A percentile compares a stretch with the other conserved stretches of the same genome.
Evolutionary conservation across 2,329 filamentous ascomycete genomes (phyloP).

Genomic region (Domatiomyces catenatus): DNA sequence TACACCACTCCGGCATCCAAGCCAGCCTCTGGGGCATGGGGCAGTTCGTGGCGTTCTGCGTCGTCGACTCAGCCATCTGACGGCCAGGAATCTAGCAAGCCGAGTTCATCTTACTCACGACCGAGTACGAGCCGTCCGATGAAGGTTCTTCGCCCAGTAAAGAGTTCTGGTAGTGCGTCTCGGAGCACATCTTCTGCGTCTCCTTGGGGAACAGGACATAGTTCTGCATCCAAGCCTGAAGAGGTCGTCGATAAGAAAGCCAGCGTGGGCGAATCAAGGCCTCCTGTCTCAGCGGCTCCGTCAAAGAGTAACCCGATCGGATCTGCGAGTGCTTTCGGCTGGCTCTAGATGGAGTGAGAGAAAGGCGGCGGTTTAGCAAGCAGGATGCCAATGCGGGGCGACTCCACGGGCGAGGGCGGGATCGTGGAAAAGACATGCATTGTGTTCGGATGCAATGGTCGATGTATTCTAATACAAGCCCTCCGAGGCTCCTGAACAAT

Average conservation of each 20-base stretch:
- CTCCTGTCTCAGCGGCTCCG: conserved; percentile 11
- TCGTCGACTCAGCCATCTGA: conserved; percentile 4
- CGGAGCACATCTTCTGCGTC: conserved; percentile 23
- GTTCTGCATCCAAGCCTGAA: conserved; percentile 2
- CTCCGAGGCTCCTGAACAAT: not conserved
- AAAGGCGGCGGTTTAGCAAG: not conserved
- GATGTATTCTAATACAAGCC: not conserved
- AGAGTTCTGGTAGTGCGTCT: conserved; percentile 36
- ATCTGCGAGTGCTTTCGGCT: conserved; percentile 84
- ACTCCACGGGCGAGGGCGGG: not conserved
- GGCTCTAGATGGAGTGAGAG: conserved; percentile 38
- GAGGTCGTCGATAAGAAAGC: conserved; percentile 3
- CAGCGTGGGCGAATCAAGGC: conserved; percentile 5
- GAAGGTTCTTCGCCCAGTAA: conserved; percentile 75
- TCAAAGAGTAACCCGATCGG: conserved; percentile 64
- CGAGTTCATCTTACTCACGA: conserved; percentile 12
- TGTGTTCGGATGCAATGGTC: not conserved
- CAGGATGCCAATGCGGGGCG: not conserved
- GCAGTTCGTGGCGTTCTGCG: conserved; percentile 15
- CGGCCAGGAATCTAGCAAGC: conserved; percentile 7
- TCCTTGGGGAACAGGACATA: conserved; percentile 11
- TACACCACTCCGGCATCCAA: conserved; percentile 15
- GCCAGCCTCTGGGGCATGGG: conserved; percentile 15
- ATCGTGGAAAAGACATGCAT: not conserved
- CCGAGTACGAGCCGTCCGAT: conserved; percentile 45